Percentiles rank a stretch among this genome's conserved stretches.
phyloP scores from a whole-genome alignment of 176 grass and related monocot genomes.

The Puccinellia tenuiflora region DNA sequence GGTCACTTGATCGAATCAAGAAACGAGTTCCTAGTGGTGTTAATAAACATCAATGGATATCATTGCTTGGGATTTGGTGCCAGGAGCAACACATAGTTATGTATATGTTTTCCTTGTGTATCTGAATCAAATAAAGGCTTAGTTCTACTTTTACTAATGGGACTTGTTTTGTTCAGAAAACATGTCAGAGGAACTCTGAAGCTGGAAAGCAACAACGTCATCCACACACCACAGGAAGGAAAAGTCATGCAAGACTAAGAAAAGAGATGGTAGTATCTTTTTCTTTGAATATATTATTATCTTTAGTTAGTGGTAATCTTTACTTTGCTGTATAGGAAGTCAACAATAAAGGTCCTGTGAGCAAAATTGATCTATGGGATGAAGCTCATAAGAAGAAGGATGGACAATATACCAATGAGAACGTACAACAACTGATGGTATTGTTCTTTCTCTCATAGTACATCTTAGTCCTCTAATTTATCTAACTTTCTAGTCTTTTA shows the following conservation, averaged over 20 bases:
- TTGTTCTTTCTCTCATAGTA: not conserved
- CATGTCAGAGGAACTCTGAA: not conserved
- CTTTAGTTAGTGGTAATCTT: not conserved
- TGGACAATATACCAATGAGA: not conserved
- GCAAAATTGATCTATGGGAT: not conserved
- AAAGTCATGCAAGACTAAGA: not conserved
- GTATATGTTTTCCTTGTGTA: not conserved
- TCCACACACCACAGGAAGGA: not conserved
- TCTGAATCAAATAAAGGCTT: not conserved
- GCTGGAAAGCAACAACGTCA: not conserved
- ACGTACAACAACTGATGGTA: not conserved
- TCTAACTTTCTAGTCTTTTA: not conserved
- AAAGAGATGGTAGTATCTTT: not conserved
- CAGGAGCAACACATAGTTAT: not conserved
- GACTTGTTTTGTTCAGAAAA: not conserved
- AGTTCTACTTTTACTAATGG: not conserved
- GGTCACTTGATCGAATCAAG: not conserved
- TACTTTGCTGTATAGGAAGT: not conserved
- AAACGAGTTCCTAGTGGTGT: not conserved
- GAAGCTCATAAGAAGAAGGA: constrained; percentile 8
- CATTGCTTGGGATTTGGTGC: not conserved
- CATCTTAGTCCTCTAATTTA: not conserved
- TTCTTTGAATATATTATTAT: not conserved
- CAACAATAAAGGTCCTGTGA: not conserved
- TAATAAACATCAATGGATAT: not conserved